A percentile compares a stretch with the other conserved stretches of the same genome.
Conservation (phyloP, 768 basidiomycete genomes). For the Amanita muscaria region DNA sequence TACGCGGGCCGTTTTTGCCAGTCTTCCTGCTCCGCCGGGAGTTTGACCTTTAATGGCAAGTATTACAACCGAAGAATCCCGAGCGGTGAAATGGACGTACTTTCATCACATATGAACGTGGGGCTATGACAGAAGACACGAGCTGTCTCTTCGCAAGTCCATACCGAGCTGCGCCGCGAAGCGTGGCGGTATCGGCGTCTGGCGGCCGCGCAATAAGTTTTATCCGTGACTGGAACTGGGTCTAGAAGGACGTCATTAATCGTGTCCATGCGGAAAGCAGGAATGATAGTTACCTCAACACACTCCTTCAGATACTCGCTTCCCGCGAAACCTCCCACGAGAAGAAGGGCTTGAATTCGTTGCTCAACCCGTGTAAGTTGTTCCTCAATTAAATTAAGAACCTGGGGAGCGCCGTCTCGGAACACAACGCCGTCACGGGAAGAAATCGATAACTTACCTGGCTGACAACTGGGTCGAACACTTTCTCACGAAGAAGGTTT, state of each 20-base stretch:
- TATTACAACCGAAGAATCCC: background rate
- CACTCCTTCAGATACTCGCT: constrained; percentile 78
- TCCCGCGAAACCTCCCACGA: constrained; percentile 86
- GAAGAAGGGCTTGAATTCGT: constrained; percentile 71
- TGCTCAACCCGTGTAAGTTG: constrained; percentile 62
- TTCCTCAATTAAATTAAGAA: constrained; percentile 69
- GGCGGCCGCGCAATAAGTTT: constrained; percentile 73
- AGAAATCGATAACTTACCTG: constrained; percentile 38
- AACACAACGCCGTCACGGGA: background rate
- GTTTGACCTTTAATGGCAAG: constrained; percentile 52
- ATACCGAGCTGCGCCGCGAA: constrained; percentile 83
- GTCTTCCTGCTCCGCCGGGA: constrained; percentile 83
- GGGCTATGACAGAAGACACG: constrained; percentile 76
- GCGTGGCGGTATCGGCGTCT: constrained; percentile 83
- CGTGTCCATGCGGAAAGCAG: constrained; percentile 8
- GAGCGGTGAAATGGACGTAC: constrained; percentile 25
- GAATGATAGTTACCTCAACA: constrained; percentile 52
- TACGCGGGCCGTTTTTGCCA: constrained; percentile 80
- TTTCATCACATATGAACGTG: constrained; percentile 83
- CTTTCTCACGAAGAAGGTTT: constrained; percentile 66
- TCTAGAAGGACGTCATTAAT: constrained; percentile 28
- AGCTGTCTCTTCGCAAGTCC: constrained; percentile 68
- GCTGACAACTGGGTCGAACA: constrained; percentile 85
- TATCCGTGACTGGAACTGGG: constrained; percentile 56
- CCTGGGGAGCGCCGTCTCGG: constrained; percentile 32